Evolutionary conservation across 2,329 filamentous ascomycete species (phyloP).

Genomic region (Sordariomycetes sp.): DNA sequence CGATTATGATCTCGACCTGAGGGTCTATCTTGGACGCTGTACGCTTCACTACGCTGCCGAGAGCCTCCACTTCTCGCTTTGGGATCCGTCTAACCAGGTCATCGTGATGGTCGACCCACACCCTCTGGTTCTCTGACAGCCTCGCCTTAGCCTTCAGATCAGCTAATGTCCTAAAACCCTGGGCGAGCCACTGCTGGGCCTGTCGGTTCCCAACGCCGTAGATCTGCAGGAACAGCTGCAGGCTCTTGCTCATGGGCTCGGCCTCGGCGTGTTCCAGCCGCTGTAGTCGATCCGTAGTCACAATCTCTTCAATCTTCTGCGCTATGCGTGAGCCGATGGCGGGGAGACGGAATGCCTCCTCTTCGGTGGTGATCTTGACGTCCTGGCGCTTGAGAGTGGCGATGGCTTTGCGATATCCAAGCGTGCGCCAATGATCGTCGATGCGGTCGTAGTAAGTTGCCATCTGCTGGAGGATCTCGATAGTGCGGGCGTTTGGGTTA

Average conservation of each 20-base stretch:
- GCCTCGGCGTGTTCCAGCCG: conserved; percentile 61
- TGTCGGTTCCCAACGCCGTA: conserved; percentile 68
- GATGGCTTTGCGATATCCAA: conserved; percentile 71
- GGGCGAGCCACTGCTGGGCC: conserved; percentile 67
- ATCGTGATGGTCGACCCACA: conserved; percentile 71
- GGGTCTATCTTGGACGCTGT: conserved; percentile 52
- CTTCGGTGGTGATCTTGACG: conserved; percentile 54
- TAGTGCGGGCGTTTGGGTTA: conserved; percentile 68
- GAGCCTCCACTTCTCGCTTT: conserved; percentile 61
- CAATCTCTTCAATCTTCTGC: conserved; percentile 84
- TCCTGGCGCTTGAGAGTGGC: conserved; percentile 59
- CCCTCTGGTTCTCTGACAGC: conserved; percentile 58
- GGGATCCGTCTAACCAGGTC: conserved; percentile 76
- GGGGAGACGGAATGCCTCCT: conserved; percentile 59
- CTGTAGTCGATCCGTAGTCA: conserved; percentile 59
- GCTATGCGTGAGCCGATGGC: conserved; percentile 67
- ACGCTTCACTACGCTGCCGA: conserved; percentile 55
- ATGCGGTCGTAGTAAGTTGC: conserved; percentile 64
- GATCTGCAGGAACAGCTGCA: conserved; percentile 66
- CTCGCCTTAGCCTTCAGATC: conserved; percentile 55
- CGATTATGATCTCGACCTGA: conserved; percentile 60
- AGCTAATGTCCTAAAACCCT: conserved; percentile 65
- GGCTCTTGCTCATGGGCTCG: conserved; percentile 54
- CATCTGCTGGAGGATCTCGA: conserved; percentile 72
- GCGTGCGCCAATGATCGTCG: conserved; percentile 68